Percentiles rank a stretch among this genome's conserved stretches.
Conservation (phyloP, 169 alveolate genomes). For the Eimeria maxima region DNA sequence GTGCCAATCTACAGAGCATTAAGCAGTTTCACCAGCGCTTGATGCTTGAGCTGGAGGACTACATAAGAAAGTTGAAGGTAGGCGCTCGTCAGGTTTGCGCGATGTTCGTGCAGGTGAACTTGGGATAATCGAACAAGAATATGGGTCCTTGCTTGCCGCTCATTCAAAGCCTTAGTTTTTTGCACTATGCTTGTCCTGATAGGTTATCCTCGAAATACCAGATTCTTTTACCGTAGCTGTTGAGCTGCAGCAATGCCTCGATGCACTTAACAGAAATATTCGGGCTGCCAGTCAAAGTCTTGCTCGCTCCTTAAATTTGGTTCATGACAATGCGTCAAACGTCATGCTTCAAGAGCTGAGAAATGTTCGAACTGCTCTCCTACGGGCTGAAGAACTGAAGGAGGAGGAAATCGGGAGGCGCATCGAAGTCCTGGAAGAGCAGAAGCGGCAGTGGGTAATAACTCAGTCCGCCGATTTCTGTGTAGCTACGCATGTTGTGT, state of each 20-base stretch:
- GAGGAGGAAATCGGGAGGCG: background rate
- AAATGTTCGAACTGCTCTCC: background rate
- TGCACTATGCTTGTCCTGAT: background rate
- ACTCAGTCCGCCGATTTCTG: background rate
- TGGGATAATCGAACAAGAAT: background rate
- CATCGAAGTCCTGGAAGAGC: background rate
- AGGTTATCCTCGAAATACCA: conserved; percentile 36
- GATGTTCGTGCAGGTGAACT: background rate
- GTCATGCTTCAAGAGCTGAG: background rate
- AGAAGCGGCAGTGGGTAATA: conserved; percentile 11
- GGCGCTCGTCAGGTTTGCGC: background rate
- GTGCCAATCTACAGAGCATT: background rate
- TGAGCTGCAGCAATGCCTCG: conserved; percentile 54
- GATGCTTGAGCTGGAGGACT: conserved; percentile 62
- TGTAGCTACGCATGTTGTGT: background rate
- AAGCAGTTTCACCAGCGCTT: background rate
- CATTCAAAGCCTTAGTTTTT: background rate
- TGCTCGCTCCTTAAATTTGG: background rate
- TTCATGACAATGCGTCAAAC: background rate
- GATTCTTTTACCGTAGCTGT: conserved; percentile 25
- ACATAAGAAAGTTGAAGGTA: conserved; percentile 44
- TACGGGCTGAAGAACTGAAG: background rate
- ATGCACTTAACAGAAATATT: background rate
- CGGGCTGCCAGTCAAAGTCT: background rate
- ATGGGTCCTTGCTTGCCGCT: background rate